phyloP scores from a whole-genome alignment of 306 rosid genomes.

The Inga leiocalycina region DNA sequence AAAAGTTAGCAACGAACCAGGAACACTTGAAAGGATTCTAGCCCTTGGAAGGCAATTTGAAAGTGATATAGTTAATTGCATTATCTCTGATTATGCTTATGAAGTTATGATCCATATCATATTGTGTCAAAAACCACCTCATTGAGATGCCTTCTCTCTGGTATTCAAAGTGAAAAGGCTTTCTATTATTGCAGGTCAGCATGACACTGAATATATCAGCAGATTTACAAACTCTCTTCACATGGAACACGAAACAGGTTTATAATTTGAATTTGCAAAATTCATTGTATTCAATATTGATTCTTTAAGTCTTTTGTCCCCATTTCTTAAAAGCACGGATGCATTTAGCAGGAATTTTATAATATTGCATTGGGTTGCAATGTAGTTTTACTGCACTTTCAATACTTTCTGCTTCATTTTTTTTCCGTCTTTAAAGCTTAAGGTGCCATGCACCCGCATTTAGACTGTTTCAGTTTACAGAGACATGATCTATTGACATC shows the following conservation, averaged over 20 bases:
- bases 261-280: slow-evolving; percentile 27
- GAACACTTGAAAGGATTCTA: slow-evolving; percentile 12
- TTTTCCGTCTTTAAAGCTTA: slow-evolving; percentile 2
- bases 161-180: slow-evolving; percentile 1
- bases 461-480: slow-evolving; percentile 15
- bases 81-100: neutral
- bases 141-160: slow-evolving; percentile 20
- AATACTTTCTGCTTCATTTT: neutral
- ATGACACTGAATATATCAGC: slow-evolving; percentile 86
- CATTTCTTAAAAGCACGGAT: slow-evolving; percentile 21
- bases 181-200: slow-evolving; percentile 71
- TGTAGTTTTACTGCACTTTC: neutral
- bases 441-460: neutral
- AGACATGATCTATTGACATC: neutral
- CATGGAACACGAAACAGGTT: slow-evolving; percentile 99
- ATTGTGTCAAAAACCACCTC: slow-evolving; percentile 12
- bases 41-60: neutral
- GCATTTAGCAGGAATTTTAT: neutral
- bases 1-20: neutral
- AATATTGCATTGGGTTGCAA: slow-evolving; percentile 10
- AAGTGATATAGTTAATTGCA: neutral
- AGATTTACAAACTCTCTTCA: slow-evolving; percentile 89
- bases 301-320: neutral
- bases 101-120: neutral
- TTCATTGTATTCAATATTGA: neutral